Conservation (phyloP, 2,329 filamentous ascomycete genomes). For the Fusarium nurragi region DNA sequence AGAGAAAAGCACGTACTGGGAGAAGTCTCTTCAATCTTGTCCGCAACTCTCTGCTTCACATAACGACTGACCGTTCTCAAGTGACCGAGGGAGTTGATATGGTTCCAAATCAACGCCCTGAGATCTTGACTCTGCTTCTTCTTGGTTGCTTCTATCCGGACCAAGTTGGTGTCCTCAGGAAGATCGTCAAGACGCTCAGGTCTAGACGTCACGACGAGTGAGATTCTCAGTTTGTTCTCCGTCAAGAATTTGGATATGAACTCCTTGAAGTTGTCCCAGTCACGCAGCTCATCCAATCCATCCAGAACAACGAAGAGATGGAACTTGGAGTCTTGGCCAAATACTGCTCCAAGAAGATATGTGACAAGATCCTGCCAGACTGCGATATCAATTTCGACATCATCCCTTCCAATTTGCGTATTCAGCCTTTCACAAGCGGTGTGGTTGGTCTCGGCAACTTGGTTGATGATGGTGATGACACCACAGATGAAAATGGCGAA, state of each 20-base stretch:
- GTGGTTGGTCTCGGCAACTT: slow-evolving; percentile 45
- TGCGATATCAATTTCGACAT: slow-evolving; percentile 8
- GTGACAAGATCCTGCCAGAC: neutral
- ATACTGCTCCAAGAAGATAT: neutral
- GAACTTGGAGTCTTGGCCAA: neutral
- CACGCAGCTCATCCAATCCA: slow-evolving; percentile 7
- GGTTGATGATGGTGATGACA: slow-evolving; percentile 44
- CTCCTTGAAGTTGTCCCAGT: neutral
- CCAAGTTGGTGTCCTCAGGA: slow-evolving; percentile 7
- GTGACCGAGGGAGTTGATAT: slow-evolving; percentile 38
- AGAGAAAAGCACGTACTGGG: slow-evolving; percentile 42
- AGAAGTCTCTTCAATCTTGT: slow-evolving; percentile 44
- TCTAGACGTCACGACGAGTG: slow-evolving; percentile 42
- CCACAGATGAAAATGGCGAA: slow-evolving; percentile 38
- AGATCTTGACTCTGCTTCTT: slow-evolving; percentile 46
- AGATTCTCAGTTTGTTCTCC: slow-evolving; percentile 28
- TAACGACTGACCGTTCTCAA: slow-evolving; percentile 44
- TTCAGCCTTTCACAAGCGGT: slow-evolving; percentile 46
- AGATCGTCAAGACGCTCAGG: slow-evolving; percentile 15
- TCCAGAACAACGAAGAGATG: neutral
- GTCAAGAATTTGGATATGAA: neutral
- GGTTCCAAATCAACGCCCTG: slow-evolving; percentile 41
- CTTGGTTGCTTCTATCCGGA: slow-evolving; percentile 37
- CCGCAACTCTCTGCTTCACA: slow-evolving; percentile 44
- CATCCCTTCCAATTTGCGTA: slow-evolving; percentile 41